A percentile compares a stretch with the other conserved stretches of the same genome.
phyloP scores from a whole-genome alignment of 2,329 filamentous ascomycete genomes.

The Aspergillus phoenicis region DNA sequence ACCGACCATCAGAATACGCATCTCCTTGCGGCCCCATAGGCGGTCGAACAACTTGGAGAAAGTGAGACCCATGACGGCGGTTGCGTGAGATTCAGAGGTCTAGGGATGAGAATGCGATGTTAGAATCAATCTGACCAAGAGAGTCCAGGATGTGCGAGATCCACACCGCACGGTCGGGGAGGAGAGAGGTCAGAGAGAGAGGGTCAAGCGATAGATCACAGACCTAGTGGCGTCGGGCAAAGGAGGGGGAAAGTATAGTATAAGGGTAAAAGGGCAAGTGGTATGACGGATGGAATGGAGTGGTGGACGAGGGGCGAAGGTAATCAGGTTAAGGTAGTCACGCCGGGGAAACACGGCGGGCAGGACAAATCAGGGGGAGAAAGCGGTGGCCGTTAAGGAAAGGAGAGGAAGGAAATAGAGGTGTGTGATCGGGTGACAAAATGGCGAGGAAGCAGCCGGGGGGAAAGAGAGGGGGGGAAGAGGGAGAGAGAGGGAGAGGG shows the following conservation, averaged over 20 bases:
- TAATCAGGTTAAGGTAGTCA: slow-evolving; percentile 17
- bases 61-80: slow-evolving; percentile 87
- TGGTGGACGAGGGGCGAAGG: slow-evolving; percentile 19
- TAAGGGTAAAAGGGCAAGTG: slow-evolving; percentile 5
- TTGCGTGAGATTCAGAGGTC: slow-evolving; percentile 31
- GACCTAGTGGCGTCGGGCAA: not conserved
- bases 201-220: not conserved
- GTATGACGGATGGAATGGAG: slow-evolving; percentile 19
- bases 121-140: slow-evolving; percentile 21
- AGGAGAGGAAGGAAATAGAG: slow-evolving; percentile 3
- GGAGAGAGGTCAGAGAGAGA: not conserved
- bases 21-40: slow-evolving; percentile 99
- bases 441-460: not conserved
- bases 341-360: slow-evolving; percentile 22
- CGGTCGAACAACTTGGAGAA: slow-evolving; percentile 96
- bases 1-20: slow-evolving; percentile 99
- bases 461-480: not conserved
- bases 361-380: slow-evolving; percentile 22
- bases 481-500: not conserved
- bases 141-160: not conserved
- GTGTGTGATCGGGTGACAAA: slow-evolving; percentile 1
- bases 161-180: slow-evolving; percentile 1
- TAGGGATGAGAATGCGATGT: slow-evolving; percentile 20
- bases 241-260: slow-evolving; percentile 3
- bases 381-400: slow-evolving; percentile 8